Evolutionary conservation across 129 eudicot genomes (phyloP).

Genomic region (Flaveria bidentis): DNA sequence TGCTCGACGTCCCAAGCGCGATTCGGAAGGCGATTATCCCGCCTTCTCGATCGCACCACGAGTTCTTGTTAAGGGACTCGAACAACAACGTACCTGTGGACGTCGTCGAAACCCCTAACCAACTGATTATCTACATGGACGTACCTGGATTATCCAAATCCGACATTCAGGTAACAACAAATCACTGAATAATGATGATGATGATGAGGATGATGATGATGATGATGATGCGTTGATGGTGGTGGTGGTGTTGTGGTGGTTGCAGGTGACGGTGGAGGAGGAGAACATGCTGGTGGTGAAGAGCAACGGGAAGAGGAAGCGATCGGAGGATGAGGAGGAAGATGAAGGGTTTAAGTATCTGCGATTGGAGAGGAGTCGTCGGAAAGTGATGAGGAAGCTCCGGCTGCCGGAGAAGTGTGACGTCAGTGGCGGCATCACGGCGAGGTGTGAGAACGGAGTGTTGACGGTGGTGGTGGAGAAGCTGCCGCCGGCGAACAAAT

Average conservation of each 20-base stretch:
- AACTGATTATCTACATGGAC: slow-evolving; percentile 57
- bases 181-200: too few species aligned
- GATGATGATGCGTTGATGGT: too few species aligned
- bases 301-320: slow-evolving; percentile 79
- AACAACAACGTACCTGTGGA: slow-evolving; percentile 45
- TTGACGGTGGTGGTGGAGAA: slow-evolving; percentile 67
- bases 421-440: slow-evolving; percentile 48
- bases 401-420: slow-evolving; percentile 60
- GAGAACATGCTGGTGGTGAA: slow-evolving; percentile 56
- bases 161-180: slow-evolving; percentile 60
- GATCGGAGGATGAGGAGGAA: slow-evolving; percentile 58
- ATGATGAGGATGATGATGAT: too few species aligned
- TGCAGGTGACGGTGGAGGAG: slow-evolving; percentile 72
- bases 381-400: slow-evolving; percentile 65
- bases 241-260: neutral
- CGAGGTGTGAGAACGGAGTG: slow-evolving; percentile 77
- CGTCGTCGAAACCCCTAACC: slow-evolving; percentile 59
- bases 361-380: slow-evolving; percentile 58
- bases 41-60: slow-evolving; percentile 31
- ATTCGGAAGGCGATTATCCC: slow-evolving; percentile 35
- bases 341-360: slow-evolving; percentile 78
- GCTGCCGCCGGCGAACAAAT: slow-evolving; percentile 69
- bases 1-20: slow-evolving; percentile 50
- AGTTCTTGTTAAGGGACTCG: slow-evolving; percentile 4
- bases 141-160: slow-evolving; percentile 84